Evolutionary conservation across 2,329 filamentous ascomycete species (phyloP).

Genomic region (Botrytis porri): DNA sequence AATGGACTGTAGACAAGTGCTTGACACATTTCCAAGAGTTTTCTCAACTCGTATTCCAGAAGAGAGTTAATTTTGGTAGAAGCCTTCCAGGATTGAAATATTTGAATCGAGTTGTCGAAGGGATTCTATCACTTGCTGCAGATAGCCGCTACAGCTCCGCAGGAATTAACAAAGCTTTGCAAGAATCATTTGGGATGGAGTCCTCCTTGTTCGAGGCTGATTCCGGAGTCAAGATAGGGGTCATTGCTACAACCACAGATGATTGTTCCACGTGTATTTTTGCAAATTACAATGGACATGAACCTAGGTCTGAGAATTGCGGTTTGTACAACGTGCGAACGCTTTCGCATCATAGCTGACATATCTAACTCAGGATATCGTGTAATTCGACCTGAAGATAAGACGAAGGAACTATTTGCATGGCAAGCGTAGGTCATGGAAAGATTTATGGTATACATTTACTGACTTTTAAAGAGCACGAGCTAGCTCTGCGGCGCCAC

Average conservation of each 20-base stretch:
- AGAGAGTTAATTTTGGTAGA: not conserved
- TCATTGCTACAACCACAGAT: not conserved
- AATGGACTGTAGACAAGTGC: constrained; percentile 21
- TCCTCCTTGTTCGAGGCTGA: not conserved
- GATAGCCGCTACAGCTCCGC: not conserved
- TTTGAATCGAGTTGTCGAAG: not conserved
- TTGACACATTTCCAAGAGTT: constrained; percentile 15
- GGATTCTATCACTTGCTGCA: not conserved
- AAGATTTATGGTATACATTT: not conserved
- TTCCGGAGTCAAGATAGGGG: not conserved
- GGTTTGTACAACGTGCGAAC: not conserved
- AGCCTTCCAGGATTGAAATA: not conserved
- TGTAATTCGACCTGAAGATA: not conserved
- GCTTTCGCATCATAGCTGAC: not conserved
- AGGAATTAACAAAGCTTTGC: not conserved
- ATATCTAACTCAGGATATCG: not conserved
- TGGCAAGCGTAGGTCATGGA: not conserved
- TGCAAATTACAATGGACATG: not conserved
- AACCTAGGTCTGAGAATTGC: not conserved
- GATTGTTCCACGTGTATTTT: not conserved
- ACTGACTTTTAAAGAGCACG: not conserved
- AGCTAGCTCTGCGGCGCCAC: not conserved
- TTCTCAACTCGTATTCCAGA: constrained; percentile 16
- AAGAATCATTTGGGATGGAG: not conserved
- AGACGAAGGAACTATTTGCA: not conserved